Evolutionary conservation across 331 rosid species (phyloP).

Genomic region (Acacia pycnantha): DNA sequence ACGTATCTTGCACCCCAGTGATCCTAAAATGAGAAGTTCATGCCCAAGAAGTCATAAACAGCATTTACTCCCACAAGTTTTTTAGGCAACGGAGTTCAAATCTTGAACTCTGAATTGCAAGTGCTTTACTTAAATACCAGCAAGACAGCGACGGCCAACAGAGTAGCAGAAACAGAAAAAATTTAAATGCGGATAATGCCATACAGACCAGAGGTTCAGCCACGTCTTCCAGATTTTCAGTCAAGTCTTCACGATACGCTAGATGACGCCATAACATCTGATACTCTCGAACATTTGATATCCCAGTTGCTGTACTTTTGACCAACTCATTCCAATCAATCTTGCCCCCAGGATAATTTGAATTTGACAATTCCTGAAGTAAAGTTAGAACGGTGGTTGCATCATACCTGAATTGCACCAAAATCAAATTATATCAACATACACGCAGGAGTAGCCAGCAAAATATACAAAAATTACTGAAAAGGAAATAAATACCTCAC

Average conservation of each 20-base stretch:
- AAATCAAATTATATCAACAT: constrained; percentile 4
- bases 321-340: constrained; percentile 82
- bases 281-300: constrained; percentile 75
- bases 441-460: background rate
- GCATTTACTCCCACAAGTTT: background rate
- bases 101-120: background rate
- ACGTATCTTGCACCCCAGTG: no score
- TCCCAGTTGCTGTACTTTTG: constrained; percentile 71
- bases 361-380: constrained; percentile 66
- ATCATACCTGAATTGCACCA: constrained; percentile 46
- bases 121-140: background rate
- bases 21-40: background rate
- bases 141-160: background rate
- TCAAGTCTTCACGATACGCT: constrained; percentile 60
- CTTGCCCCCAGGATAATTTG: constrained; percentile 41
- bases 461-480: background rate
- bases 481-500: constrained; percentile 22
- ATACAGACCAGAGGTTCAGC: constrained; percentile 64
- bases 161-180: background rate
- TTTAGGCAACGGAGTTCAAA: background rate
- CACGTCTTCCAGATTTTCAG: constrained; percentile 43
- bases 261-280: constrained; percentile 96
- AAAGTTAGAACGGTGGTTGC: constrained; percentile 53
- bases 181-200: background rate
- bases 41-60: no score